Conservation (phyloP, 768 basidiomycete genomes). For the Mycena capillaripes region DNA sequence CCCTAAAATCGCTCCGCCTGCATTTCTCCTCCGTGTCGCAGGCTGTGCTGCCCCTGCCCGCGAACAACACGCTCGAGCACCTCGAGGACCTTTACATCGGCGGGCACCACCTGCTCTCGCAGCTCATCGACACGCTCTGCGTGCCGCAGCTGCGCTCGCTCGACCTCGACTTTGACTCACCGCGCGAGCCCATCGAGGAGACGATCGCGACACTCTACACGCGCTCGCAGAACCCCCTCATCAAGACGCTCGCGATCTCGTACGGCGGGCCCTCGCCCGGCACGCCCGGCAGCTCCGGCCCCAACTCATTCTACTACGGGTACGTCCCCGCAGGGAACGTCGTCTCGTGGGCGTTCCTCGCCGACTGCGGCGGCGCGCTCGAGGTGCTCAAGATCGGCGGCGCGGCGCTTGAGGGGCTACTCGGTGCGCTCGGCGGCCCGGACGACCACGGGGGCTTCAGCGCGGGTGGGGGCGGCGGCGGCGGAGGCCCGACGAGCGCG, state of each 20-base stretch:
- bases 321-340: conserved; percentile 71
- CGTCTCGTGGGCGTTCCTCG: conserved; percentile 77
- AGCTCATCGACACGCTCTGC: conserved; percentile 72
- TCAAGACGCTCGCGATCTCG: conserved; percentile 73
- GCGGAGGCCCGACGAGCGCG: conserved; percentile 36
- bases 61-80: conserved; percentile 4
- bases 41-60: conserved; percentile 66
- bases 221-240: conserved; percentile 70
- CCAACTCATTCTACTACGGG: conserved; percentile 54
- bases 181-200: conserved; percentile 81
- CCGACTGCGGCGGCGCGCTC: conserved; percentile 66
- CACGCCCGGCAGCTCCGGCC: neutral
- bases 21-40: conserved; percentile 74
- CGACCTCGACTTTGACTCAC: conserved; percentile 76
- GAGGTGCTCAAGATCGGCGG: conserved; percentile 74
- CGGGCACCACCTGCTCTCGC: conserved; percentile 75
- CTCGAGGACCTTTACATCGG: conserved; percentile 72
- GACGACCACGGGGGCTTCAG: conserved; percentile 49
- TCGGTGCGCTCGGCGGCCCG: conserved; percentile 68
- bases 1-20: conserved; percentile 69
- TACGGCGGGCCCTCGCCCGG: conserved; percentile 55
- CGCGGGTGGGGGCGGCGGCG: neutral
- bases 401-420: conserved; percentile 74
- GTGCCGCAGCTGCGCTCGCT: conserved; percentile 72
- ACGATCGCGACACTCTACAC: conserved; percentile 71